phyloP scores from a whole-genome alignment of 2,329 filamentous ascomycete species.

The Hypoxylon sp. region DNA sequence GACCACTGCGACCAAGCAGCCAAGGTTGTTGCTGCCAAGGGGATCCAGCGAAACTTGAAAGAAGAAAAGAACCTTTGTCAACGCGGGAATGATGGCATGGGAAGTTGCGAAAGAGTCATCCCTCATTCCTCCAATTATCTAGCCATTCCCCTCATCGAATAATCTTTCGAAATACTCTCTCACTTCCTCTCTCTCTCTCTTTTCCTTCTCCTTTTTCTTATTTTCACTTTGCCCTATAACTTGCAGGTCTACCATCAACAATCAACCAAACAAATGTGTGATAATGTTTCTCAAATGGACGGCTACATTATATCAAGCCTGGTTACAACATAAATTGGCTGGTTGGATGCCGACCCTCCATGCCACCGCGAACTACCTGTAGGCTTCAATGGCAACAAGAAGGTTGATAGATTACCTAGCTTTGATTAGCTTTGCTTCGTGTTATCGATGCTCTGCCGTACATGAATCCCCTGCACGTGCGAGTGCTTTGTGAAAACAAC shows the following conservation, averaged over 20 bases:
- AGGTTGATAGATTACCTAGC: constrained; percentile 12
- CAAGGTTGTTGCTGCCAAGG: constrained; percentile 19
- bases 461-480: constrained; percentile 17
- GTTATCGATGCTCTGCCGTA: constrained; percentile 14
- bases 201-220: constrained; percentile 11
- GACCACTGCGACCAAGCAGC: constrained; percentile 21
- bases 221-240: constrained; percentile 18
- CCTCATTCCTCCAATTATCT: constrained; percentile 14
- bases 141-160: constrained; percentile 11
- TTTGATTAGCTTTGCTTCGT: background rate
- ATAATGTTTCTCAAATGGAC: constrained; percentile 30
- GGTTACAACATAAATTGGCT: constrained; percentile 11
- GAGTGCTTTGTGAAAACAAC: constrained; percentile 18
- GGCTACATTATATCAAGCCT: constrained; percentile 33
- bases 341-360: constrained; percentile 4
- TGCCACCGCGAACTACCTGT: background rate
- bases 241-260: constrained; percentile 17
- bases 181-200: constrained; percentile 5
- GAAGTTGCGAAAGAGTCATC: constrained; percentile 40
- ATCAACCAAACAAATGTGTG: constrained; percentile 23
- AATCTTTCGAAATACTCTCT: constrained; percentile 2
- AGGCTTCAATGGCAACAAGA: constrained; percentile 20
- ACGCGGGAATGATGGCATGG: constrained; percentile 31
- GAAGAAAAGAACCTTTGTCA: constrained; percentile 23
- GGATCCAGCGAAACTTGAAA: constrained; percentile 33